A percentile compares a stretch with the other conserved stretches of the same genome.
These are phyloP conservation scores for Elaeis guineensis DNA, from an alignment of 176 grass and related monocot species.

Conservation along the genomic window DNA sequence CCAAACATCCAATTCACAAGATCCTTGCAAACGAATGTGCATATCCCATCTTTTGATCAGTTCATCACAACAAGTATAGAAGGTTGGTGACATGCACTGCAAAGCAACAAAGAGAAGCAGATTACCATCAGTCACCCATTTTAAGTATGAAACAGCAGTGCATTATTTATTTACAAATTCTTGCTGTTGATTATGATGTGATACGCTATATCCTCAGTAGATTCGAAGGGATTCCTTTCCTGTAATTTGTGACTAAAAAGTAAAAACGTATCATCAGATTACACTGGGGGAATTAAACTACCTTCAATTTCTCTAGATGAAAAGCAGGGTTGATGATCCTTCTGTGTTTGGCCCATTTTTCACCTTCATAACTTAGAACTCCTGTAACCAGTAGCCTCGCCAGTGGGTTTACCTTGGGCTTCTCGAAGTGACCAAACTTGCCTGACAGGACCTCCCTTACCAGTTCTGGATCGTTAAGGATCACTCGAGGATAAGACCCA, in stretches of 20 bases:
- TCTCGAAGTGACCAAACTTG: conserved; percentile 36
- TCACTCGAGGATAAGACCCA: conserved; percentile 30
- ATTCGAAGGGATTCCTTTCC: no score
- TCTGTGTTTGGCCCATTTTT: conserved; percentile 23
- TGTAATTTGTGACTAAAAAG: no score
- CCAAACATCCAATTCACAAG: conserved; percentile 7
- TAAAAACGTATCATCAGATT: no score
- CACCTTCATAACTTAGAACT: neutral
- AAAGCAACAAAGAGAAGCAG: neutral
- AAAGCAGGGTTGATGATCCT: conserved; percentile 22
- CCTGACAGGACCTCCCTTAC: conserved; percentile 27
- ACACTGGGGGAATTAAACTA: neutral
- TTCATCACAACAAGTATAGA: conserved; percentile 6
- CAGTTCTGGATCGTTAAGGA: conserved; percentile 32
- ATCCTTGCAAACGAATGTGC: neutral
- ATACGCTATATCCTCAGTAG: no score
- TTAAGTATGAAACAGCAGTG: no score
- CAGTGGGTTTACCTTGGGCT: neutral
- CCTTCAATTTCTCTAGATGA: conserved; percentile 17
- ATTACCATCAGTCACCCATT: no score
- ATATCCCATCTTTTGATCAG: conserved; percentile 1
- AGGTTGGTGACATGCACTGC: neutral
- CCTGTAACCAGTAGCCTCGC: neutral
- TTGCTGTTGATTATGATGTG: no score
- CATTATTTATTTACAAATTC: no score